A percentile compares a stretch with the other conserved stretches of the same genome.
Evolutionary conservation across 31 red algal species (phyloP).

Genomic region (Porphyra umbilicalis): DNA sequence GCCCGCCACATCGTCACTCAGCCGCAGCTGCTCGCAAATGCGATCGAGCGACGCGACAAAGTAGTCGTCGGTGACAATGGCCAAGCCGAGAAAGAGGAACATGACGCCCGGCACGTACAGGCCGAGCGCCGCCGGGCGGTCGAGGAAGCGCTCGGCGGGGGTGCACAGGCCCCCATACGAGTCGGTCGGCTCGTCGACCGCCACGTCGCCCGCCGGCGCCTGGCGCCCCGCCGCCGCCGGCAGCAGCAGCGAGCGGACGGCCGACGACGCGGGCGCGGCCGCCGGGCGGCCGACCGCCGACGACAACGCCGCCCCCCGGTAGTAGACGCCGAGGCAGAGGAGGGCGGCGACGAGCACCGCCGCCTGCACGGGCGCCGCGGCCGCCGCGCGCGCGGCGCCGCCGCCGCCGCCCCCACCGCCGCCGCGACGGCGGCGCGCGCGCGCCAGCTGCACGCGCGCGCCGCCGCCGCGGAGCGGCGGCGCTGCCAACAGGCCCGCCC

Average conservation of each 20-base stretch:
- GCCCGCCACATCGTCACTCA: slow-evolving; percentile 72
- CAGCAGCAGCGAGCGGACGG: slow-evolving; percentile 26
- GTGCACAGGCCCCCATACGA: slow-evolving; percentile 44
- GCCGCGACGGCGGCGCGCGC: neutral
- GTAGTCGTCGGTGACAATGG: slow-evolving; percentile 82
- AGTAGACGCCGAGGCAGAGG: neutral
- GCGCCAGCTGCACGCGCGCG: neutral
- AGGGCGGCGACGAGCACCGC: neutral
- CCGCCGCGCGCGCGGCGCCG: neutral
- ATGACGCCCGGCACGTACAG: slow-evolving; percentile 55
- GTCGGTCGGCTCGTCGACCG: neutral
- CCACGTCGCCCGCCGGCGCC: slow-evolving; percentile 14
- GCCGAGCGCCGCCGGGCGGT: slow-evolving; percentile 10
- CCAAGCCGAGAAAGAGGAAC: slow-evolving; percentile 52
- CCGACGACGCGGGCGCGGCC: slow-evolving; percentile 20
- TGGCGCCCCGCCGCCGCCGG: slow-evolving; percentile 57
- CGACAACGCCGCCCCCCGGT: neutral
- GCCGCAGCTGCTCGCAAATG: slow-evolving; percentile 64
- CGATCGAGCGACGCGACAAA: slow-evolving; percentile 68
- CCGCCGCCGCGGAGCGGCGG: no score
- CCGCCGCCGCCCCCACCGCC: neutral
- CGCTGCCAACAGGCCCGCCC: no score
- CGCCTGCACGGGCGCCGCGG: neutral
- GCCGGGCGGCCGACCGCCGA: neutral
- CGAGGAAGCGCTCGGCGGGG: slow-evolving; percentile 20